phyloP scores from a whole-genome alignment of 2,329 filamentous ascomycete genomes.

The Hypomyces rosellus region DNA sequence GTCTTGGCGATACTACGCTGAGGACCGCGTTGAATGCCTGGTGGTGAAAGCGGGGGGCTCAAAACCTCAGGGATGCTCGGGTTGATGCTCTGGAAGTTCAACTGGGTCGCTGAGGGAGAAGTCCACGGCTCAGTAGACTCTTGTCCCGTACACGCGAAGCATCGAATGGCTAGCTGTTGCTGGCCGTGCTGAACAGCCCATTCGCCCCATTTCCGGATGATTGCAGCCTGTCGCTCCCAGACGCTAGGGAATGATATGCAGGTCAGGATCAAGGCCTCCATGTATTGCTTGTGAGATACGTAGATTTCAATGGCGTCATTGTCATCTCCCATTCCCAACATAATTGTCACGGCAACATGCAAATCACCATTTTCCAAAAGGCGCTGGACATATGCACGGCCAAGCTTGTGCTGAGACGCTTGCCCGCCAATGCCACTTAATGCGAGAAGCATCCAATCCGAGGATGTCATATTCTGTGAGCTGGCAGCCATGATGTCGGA shows the following conservation, averaged over 20 bases:
- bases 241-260: slow-evolving; percentile 77
- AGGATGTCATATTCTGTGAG: slow-evolving; percentile 81
- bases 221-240: slow-evolving; percentile 83
- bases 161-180: slow-evolving; percentile 84
- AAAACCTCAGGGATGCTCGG: slow-evolving; percentile 55
- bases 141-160: slow-evolving; percentile 82
- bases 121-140: slow-evolving; percentile 84
- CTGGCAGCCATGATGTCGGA: slow-evolving; percentile 74
- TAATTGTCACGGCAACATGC: slow-evolving; percentile 85
- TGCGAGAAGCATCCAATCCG: slow-evolving; percentile 95
- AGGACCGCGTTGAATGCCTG: slow-evolving; percentile 53
- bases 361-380: slow-evolving; percentile 85
- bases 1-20: slow-evolving; percentile 66
- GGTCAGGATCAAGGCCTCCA: slow-evolving; percentile 88
- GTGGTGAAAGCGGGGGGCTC: slow-evolving; percentile 69
- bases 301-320: slow-evolving; percentile 97
- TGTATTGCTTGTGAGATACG: slow-evolving; percentile 79
- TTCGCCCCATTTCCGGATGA: slow-evolving; percentile 93
- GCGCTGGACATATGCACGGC: slow-evolving; percentile 83
- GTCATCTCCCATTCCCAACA: slow-evolving; percentile 85
- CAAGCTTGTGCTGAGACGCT: slow-evolving; percentile 80
- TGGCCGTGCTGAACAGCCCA: slow-evolving; percentile 81
- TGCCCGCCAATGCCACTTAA: slow-evolving; percentile 75
- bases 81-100: slow-evolving; percentile 49
- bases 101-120: slow-evolving; percentile 67